Percentiles rank a stretch among this genome's conserved stretches.
Conservation (phyloP, 2,329 filamentous ascomycete species). For the Aschersonia sp. region DNA sequence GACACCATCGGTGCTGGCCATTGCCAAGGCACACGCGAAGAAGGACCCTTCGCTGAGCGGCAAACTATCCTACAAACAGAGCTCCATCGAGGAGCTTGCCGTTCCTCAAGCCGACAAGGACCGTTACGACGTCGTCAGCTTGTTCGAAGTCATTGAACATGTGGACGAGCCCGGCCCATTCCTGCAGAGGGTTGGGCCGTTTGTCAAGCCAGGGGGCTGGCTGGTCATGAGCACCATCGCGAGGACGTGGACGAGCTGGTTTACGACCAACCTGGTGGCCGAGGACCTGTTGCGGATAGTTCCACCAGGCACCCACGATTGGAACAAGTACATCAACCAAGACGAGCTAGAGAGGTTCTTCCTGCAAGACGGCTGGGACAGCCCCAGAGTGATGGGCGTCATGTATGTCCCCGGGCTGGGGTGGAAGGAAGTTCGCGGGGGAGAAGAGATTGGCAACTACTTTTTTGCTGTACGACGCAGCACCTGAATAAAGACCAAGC, state of each 20-base stretch:
- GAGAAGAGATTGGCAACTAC: conserved; percentile 86
- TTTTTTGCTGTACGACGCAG: conserved; percentile 64
- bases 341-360: conserved; percentile 53
- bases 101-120: conserved; percentile 20
- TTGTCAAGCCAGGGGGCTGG: conserved; percentile 86
- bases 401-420: conserved; percentile 82
- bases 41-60: conserved; percentile 52
- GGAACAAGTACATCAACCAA: conserved; percentile 89
- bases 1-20: conserved; percentile 53
- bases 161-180: conserved; percentile 64
- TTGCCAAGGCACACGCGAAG: conserved; percentile 63
- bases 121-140: conserved; percentile 63
- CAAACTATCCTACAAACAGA: conserved; percentile 60
- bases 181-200: conserved; percentile 52
- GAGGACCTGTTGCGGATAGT: conserved; percentile 82
- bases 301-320: conserved; percentile 86
- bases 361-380: conserved; percentile 41
- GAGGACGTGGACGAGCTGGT: conserved; percentile 73
- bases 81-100: conserved; percentile 57
- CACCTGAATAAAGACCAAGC: background rate
- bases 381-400: conserved; percentile 56
- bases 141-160: conserved; percentile 95
- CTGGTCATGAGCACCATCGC: conserved; percentile 86
- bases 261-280: conserved; percentile 83
- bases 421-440: conserved; percentile 70